A percentile compares a stretch with the other conserved stretches of the same genome.
phyloP scores from a whole-genome alignment of 2,329 filamentous ascomycete species.

The Exophiala aquamarina region DNA sequence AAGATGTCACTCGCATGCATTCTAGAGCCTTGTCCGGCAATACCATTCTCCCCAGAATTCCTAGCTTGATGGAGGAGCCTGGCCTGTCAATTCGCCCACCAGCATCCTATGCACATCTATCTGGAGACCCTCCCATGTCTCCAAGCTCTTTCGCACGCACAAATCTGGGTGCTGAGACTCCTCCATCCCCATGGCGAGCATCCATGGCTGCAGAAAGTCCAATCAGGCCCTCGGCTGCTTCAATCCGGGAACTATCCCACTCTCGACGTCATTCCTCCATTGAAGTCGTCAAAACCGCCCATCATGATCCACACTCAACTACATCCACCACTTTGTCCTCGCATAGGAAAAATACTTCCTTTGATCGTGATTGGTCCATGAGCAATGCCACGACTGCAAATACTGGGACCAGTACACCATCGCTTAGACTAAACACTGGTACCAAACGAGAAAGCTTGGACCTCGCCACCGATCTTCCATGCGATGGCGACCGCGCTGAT shows the following conservation, averaged over 20 bases:
- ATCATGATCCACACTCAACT: conserved; percentile 29
- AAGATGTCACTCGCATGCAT: conserved; percentile 45
- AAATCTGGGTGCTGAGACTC: conserved; percentile 37
- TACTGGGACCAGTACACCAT: conserved; percentile 30
- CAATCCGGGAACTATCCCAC: conserved; percentile 77
- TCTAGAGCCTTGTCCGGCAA: conserved; percentile 39
- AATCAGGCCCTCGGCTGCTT: conserved; percentile 71
- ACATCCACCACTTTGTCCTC: conserved; percentile 15
- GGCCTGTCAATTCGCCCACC: conserved; percentile 29
- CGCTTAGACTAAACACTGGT: conserved; percentile 17
- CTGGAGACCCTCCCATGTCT: conserved; percentile 27
- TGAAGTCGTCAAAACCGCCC: conserved; percentile 58
- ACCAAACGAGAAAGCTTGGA: conserved; percentile 29
- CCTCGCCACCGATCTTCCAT: conserved; percentile 30
- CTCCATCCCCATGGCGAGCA: conserved; percentile 45
- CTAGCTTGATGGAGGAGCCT: conserved; percentile 38
- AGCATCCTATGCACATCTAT: conserved; percentile 10
- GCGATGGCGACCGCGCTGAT: conserved; percentile 34
- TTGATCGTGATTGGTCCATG: conserved; percentile 61
- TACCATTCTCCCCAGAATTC: conserved; percentile 45
- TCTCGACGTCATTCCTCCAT: conserved; percentile 85
- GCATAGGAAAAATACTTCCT: conserved; percentile 58
- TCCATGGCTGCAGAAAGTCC: conserved; percentile 42
- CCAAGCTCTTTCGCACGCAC: conserved; percentile 20
- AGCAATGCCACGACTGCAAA: conserved; percentile 36